Percentiles rank a stretch among this genome's conserved stretches.
These are phyloP conservation scores for Xylaria sp. DNA, from an alignment of 2,329 filamentous ascomycete species.

Conservation along the genomic window DNA sequence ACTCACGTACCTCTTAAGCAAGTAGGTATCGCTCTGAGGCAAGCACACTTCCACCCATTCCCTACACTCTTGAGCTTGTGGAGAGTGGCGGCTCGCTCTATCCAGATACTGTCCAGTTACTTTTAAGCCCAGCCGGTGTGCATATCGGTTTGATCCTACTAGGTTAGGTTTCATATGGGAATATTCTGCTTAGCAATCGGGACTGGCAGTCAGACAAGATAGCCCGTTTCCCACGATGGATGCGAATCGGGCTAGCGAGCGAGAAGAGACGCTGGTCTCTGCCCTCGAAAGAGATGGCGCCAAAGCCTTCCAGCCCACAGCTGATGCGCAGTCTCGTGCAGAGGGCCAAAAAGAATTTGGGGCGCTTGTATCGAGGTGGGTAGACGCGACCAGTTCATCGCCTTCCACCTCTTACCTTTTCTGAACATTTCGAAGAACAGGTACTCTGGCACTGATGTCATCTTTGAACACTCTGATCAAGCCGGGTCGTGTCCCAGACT, in stretches of 20 bases:
- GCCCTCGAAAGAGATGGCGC: constrained; percentile 49
- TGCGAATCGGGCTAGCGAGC: constrained; percentile 10
- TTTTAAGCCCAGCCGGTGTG: neutral
- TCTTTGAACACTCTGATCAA: constrained; percentile 68
- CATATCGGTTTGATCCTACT: neutral
- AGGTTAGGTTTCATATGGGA: neutral
- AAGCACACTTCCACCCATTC: too few relatives aligned
- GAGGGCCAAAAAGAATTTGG: constrained; percentile 50
- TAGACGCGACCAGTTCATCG: constrained; percentile 9
- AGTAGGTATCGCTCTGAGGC: too few relatives aligned
- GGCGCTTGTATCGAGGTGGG: constrained; percentile 56
- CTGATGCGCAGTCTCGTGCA: constrained; percentile 41
- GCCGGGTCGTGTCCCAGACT: constrained; percentile 61
- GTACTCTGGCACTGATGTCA: constrained; percentile 58
- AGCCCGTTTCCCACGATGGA: constrained; percentile 24
- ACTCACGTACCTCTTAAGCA: too few relatives aligned
- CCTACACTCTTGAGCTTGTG: neutral
- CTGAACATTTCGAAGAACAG: constrained; percentile 48
- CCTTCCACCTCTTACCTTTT: constrained; percentile 28
- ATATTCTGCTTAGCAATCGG: neutral
- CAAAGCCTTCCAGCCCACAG: constrained; percentile 55
- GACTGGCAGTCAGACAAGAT: neutral
- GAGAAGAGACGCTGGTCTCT: constrained; percentile 38
- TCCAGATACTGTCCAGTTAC: too few relatives aligned
- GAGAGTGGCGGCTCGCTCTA: neutral